These are phyloP conservation scores for Colletotrichum zoysiae DNA, from an alignment of 2,329 filamentous ascomycete genomes.

Conservation along the genomic window DNA sequence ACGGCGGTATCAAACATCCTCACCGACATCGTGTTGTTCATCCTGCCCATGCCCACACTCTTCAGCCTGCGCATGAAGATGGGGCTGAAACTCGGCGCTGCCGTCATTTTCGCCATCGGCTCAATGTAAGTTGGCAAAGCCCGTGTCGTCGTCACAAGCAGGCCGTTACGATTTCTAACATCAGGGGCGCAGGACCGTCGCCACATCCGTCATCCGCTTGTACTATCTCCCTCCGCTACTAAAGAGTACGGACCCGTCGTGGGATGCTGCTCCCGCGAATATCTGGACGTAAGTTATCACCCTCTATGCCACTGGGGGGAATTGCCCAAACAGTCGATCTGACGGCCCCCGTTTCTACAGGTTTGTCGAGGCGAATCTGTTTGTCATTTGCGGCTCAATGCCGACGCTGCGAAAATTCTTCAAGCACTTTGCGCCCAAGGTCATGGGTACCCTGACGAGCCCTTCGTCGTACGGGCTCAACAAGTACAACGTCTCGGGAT, in stretches of 20 bases:
- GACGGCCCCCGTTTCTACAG: constrained; percentile 22
- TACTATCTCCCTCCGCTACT: constrained; percentile 28
- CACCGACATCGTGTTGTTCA: constrained; percentile 62
- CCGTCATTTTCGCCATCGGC: constrained; percentile 59
- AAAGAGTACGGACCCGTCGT: constrained; percentile 24
- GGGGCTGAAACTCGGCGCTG: constrained; percentile 60
- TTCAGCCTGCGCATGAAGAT: constrained; percentile 57
- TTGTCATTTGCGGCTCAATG: constrained; percentile 56
- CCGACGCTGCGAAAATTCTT: constrained; percentile 57
- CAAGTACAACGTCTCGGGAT: neutral
- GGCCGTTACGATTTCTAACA: neutral
- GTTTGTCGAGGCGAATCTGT: constrained; percentile 55
- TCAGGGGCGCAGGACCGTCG: constrained; percentile 15
- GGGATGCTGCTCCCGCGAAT: constrained; percentile 39
- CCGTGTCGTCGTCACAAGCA: too few species aligned
- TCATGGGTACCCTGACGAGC: constrained; percentile 45
- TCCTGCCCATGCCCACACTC: constrained; percentile 61
- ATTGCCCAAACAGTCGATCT: too few species aligned
- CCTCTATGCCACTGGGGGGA: fast-evolving
- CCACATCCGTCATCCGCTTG: constrained; percentile 33
- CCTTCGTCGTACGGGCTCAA: neutral
- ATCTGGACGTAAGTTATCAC: constrained; percentile 33
- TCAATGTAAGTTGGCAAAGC: constrained; percentile 45
- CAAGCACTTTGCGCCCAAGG: constrained; percentile 51
- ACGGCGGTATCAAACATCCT: constrained; percentile 62